Evolutionary conservation across 2,329 filamentous ascomycete species (phyloP).

Genomic region (Bipolaris zeicola): DNA sequence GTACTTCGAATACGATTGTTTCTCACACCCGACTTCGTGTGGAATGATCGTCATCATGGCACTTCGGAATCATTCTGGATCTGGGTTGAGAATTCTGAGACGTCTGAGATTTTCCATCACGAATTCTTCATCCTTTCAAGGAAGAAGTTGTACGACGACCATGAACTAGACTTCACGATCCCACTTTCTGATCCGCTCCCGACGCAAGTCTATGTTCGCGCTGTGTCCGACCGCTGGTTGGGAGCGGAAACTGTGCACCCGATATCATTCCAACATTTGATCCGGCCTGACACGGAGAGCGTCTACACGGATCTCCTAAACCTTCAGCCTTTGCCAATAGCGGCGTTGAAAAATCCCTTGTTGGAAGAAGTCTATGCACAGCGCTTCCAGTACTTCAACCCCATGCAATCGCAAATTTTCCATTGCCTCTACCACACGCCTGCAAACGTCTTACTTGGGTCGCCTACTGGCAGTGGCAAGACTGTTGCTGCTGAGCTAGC

Average conservation of each 20-base stretch:
- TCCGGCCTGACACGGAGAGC: conserved; percentile 95
- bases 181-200: conserved; percentile 91
- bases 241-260: conserved; percentile 95
- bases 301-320: conserved; percentile 94
- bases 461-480: conserved; percentile 96
- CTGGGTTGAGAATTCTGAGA: conserved; percentile 98
- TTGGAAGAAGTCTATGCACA: conserved; percentile 88
- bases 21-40: conserved; percentile 86
- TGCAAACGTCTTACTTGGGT: conserved; percentile 91
- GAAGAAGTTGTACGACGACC: conserved; percentile 90
- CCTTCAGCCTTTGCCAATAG: conserved; percentile 85
- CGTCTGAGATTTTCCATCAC: conserved; percentile 95
- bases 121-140: conserved; percentile 94
- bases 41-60: conserved; percentile 94
- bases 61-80: conserved; percentile 97
- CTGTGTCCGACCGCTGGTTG: conserved; percentile 93
- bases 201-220: conserved; percentile 93
- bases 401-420: conserved; percentile 99
- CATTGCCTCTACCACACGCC: conserved; percentile 93
- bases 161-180: conserved; percentile 97
- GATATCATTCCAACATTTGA: conserved; percentile 96
- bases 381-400: conserved; percentile 96
- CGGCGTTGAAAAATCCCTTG: conserved; percentile 82
- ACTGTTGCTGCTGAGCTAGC: conserved; percentile 94
- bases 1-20: conserved; percentile 89